Conservation (phyloP, 371 early-diverging fungal genomes). For the Mortierella sp. region DNA sequence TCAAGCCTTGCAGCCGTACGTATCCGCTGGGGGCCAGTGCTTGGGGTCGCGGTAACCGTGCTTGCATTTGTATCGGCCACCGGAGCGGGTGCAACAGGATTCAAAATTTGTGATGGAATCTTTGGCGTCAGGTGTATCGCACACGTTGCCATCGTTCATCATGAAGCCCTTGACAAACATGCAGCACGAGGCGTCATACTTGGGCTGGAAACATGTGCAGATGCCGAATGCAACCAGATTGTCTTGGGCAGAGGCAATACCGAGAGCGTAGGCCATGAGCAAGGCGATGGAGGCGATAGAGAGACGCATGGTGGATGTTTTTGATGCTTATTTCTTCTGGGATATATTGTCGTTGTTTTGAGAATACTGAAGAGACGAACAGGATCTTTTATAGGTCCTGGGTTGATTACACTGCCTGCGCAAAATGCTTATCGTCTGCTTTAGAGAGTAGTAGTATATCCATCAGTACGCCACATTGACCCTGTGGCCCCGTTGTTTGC, state of each 20-base stretch:
- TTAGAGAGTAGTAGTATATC: too few relatives aligned
- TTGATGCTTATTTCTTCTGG: not conserved
- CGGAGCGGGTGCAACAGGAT: slow-evolving; percentile 19
- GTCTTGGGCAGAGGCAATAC: slow-evolving; percentile 10
- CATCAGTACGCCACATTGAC: too few relatives aligned
- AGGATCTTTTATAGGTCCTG: too few relatives aligned
- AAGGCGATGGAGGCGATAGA: slow-evolving; percentile 18
- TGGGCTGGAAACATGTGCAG: slow-evolving; percentile 28
- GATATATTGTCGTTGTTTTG: too few relatives aligned
- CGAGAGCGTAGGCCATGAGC: slow-evolving; percentile 13
- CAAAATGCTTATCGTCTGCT: too few relatives aligned
- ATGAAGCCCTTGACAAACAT: slow-evolving; percentile 20
- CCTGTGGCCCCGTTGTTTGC: too few relatives aligned
- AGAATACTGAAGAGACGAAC: too few relatives aligned
- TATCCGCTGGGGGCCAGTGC: slow-evolving; percentile 25
- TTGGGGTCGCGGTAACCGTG: slow-evolving; percentile 32
- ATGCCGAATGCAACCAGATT: slow-evolving; percentile 8
- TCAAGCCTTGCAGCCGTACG: slow-evolving; percentile 26
- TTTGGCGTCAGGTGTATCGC: slow-evolving; percentile 15
- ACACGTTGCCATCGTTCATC: slow-evolving; percentile 20
- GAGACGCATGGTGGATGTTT: slow-evolving; percentile 20
- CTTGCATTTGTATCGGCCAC: slow-evolving; percentile 37
- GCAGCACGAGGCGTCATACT: slow-evolving; percentile 34
- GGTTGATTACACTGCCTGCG: too few relatives aligned
- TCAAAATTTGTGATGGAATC: not conserved